These are phyloP conservation scores for Nakazawaea wyomingensis DNA, from an alignment of 805 yeast genomes.

Conservation along the genomic window DNA sequence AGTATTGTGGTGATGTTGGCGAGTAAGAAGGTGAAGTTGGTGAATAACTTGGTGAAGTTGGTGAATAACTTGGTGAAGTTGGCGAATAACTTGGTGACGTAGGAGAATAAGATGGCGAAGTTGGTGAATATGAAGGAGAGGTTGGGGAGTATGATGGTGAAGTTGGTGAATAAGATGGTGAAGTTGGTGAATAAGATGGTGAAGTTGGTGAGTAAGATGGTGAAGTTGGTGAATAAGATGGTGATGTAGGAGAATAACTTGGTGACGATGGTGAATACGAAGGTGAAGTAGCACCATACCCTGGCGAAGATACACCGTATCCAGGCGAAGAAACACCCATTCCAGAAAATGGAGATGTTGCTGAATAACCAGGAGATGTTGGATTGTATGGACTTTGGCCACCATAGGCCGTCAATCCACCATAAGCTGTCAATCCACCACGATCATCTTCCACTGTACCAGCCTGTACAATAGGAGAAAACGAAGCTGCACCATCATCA, in stretches of 20 bases:
- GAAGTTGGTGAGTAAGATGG: conserved; percentile 78
- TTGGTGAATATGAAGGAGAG: conserved; percentile 67
- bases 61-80: conserved; percentile 76
- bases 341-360: conserved; percentile 56
- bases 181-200: conserved; percentile 72
- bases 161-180: conserved; percentile 58
- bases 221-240: conserved; percentile 64
- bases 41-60: conserved; percentile 65
- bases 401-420: too few species aligned
- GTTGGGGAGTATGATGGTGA: conserved; percentile 62
- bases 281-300: conserved; percentile 59
- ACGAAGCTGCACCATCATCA: conserved; percentile 65
- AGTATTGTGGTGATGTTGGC: conserved; percentile 71
- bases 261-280: conserved; percentile 73
- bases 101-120: conserved; percentile 76
- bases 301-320: conserved; percentile 72
- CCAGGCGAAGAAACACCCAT: conserved; percentile 58
- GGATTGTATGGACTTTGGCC: conserved; percentile 35
- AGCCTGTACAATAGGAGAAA: conserved; percentile 89
- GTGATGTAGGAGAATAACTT: conserved; percentile 63
- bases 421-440: conserved; percentile 87
- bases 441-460: conserved; percentile 63
- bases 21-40: conserved; percentile 62
- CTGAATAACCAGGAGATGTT: conserved; percentile 33
- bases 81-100: conserved; percentile 69